A percentile compares a stretch with the other conserved stretches of the same genome.
phyloP scores from a whole-genome alignment of 306 rosid genomes.

The Alnus rubra region DNA sequence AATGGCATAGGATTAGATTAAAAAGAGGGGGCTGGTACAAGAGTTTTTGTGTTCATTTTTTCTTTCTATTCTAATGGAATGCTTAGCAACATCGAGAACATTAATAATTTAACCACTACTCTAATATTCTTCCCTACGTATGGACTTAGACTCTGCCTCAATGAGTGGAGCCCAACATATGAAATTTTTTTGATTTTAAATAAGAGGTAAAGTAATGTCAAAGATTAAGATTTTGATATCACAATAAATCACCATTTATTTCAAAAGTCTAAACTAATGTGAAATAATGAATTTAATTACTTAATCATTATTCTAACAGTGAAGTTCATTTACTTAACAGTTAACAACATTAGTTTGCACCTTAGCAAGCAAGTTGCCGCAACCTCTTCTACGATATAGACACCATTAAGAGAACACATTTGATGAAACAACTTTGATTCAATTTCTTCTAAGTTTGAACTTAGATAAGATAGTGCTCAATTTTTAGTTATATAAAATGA shows the following conservation, averaged over 20 bases:
- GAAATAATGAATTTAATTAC: too few species aligned
- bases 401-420: neutral
- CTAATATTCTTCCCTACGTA: too few species aligned
- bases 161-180: too few species aligned
- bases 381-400: neutral
- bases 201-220: too few species aligned
- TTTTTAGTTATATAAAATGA: neutral
- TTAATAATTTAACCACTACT: too few species aligned
- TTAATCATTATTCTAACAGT: too few species aligned
- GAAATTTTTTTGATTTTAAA: too few species aligned
- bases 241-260: too few species aligned
- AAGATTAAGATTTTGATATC: too few species aligned
- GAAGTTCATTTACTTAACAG: neutral
- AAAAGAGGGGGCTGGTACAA: neutral
- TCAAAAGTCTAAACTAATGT: too few species aligned
- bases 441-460: neutral
- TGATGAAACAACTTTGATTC: neutral
- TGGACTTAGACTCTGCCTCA: too few species aligned
- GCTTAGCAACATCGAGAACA: neutral
- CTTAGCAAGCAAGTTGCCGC: neutral
- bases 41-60: neutral
- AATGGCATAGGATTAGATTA: neutral
- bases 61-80: neutral
- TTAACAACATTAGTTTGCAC: neutral
- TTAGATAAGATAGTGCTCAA: neutral